phyloP scores from a whole-genome alignment of 1,284 basidiomycete genomes.

The Sphagnurus paluster region DNA sequence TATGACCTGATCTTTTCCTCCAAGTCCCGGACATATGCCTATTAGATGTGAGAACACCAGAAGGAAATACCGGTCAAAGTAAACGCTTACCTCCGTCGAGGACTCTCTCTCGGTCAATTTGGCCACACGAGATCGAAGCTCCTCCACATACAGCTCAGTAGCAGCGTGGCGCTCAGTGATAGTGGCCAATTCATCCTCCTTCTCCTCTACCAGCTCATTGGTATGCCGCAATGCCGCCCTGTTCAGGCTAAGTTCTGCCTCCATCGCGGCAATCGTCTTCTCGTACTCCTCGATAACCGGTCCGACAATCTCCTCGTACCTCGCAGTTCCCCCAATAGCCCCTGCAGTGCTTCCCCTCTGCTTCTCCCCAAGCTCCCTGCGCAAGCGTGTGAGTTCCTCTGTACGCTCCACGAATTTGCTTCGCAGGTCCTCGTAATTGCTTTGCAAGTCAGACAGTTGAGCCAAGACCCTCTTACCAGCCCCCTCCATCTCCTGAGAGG shows the following conservation, averaged over 20 bases:
- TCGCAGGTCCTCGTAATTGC: constrained; percentile 82
- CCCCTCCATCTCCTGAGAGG: constrained; percentile 47
- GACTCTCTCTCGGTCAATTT: constrained; percentile 89
- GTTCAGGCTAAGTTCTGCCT: constrained; percentile 90
- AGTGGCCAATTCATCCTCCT: constrained; percentile 74
- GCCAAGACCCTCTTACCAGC: constrained; percentile 71
- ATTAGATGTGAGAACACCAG: constrained; percentile 15
- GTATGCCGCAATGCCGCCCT: constrained; percentile 87
- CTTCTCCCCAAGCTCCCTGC: constrained; percentile 74
- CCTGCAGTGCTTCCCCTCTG: constrained; percentile 64
- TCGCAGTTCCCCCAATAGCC: constrained; percentile 67
- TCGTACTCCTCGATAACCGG: constrained; percentile 99
- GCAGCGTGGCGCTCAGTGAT: constrained; percentile 71
- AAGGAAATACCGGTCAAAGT: constrained; percentile 11
- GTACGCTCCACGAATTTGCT: constrained; percentile 84
- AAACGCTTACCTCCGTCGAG: constrained; percentile 75
- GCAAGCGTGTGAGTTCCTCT: constrained; percentile 80
- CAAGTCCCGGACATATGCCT: constrained; percentile 91
- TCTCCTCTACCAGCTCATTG: constrained; percentile 90
- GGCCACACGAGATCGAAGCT: constrained; percentile 76
- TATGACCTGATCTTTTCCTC: constrained; percentile 87
- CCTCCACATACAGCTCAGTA: constrained; percentile 84
- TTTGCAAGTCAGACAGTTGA: constrained; percentile 77
- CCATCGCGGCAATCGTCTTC: constrained; percentile 94
- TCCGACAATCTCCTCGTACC: constrained; percentile 95